Conservation (phyloP, 116 monocot genomes). For the Phalaenopsis hybrid region DNA sequence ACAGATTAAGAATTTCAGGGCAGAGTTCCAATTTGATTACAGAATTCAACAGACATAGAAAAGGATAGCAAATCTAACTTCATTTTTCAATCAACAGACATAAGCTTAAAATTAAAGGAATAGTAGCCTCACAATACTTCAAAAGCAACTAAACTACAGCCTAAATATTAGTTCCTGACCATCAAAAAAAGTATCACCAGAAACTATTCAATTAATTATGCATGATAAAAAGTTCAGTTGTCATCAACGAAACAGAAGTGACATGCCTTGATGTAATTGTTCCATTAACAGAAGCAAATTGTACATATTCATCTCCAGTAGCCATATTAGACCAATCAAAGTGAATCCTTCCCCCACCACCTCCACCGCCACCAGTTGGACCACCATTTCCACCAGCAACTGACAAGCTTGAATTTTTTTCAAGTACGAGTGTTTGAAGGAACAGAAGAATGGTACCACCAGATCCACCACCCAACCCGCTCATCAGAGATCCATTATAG, state of each 20-base stretch:
- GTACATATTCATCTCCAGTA: slow-evolving; percentile 78
- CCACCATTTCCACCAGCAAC: slow-evolving; percentile 71
- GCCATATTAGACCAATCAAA: slow-evolving; percentile 93
- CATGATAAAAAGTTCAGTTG: neutral
- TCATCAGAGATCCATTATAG: slow-evolving; percentile 35
- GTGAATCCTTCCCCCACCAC: slow-evolving; percentile 89
- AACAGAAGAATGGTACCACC: slow-evolving; percentile 90
- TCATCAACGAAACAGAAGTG: neutral
- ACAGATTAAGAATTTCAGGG: neutral
- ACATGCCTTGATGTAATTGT: slow-evolving; percentile 62
- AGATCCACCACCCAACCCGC: slow-evolving; percentile 87
- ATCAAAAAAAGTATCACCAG: neutral
- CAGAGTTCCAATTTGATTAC: neutral
- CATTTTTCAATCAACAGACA: neutral
- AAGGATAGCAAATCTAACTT: neutral
- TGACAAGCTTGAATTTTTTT: slow-evolving; percentile 61
- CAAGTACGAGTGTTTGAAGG: slow-evolving; percentile 47
- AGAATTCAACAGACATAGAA: neutral
- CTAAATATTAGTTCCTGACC: neutral
- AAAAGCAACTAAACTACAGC: neutral
- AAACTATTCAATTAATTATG: neutral
- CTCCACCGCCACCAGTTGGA: slow-evolving; percentile 77
- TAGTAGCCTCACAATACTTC: neutral
- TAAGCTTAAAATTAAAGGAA: neutral
- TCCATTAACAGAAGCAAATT: slow-evolving; percentile 77